Percentiles rank a stretch among this genome's conserved stretches.
Evolutionary conservation across 805 yeast genomes (phyloP).

Genomic region (Kodamaea laetipori): DNA sequence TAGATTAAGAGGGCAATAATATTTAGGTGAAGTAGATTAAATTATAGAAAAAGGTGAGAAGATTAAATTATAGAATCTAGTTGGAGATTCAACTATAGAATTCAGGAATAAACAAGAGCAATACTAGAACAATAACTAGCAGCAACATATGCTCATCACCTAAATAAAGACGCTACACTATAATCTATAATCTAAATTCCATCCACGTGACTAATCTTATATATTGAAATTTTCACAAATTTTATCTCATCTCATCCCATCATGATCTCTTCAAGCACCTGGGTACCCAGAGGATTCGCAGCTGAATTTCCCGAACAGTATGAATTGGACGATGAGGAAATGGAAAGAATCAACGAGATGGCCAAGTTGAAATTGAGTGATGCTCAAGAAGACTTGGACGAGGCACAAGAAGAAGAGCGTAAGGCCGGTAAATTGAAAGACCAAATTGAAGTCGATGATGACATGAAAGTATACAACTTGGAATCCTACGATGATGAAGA

Average conservation of each 20-base stretch:
- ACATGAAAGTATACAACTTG: conserved; percentile 82
- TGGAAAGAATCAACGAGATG: conserved; percentile 84
- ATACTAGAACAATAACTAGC: too few species aligned
- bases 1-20: too few species aligned
- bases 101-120: too few species aligned
- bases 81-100: too few species aligned
- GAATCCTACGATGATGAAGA: conserved; percentile 77
- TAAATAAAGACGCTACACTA: too few species aligned
- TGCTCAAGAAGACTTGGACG: conserved; percentile 65
- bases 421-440: conserved; percentile 38
- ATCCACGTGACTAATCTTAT: too few species aligned
- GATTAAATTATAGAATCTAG: too few species aligned
- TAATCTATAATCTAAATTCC: too few species aligned
- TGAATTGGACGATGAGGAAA: conserved; percentile 86
- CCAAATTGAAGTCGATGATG: conserved; percentile 73
- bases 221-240: conserved; percentile 1
- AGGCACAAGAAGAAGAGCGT: conserved; percentile 39
- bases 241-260: conserved; percentile 12
- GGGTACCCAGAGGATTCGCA: conserved; percentile 97
- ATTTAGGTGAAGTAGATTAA: too few species aligned
- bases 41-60: too few species aligned
- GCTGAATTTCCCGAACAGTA: conserved; percentile 89
- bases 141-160: too few species aligned
- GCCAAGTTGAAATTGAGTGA: conserved; percentile 82
- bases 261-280: conserved; percentile 88